phyloP scores from a whole-genome alignment of 2,329 filamentous ascomycete genomes.

The Tolypocladium ovalisporum region DNA sequence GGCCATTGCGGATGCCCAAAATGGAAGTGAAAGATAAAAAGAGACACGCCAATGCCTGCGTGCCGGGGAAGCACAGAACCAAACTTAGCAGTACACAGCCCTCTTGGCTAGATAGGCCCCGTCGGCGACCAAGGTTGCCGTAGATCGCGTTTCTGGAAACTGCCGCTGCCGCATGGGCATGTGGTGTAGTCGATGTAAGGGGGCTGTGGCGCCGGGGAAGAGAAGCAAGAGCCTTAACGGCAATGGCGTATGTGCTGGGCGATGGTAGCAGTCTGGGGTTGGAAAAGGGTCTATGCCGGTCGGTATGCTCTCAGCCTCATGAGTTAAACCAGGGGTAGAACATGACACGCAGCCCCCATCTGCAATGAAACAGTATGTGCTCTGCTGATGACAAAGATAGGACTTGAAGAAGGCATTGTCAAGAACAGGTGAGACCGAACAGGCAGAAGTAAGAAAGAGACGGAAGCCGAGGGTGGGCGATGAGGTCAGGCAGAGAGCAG shows the following conservation, averaged over 20 bases:
- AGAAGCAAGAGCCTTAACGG: slow-evolving; percentile 2
- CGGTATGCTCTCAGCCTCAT: slow-evolving; percentile 8
- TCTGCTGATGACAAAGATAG: slow-evolving; percentile 6
- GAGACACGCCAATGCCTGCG: slow-evolving; percentile 18
- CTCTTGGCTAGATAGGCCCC: slow-evolving; percentile 18
- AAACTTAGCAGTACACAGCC: slow-evolving; percentile 39
- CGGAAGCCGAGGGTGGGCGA: background rate
- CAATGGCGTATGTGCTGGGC: background rate
- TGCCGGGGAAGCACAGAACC: slow-evolving; percentile 17
- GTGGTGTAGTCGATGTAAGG: slow-evolving; percentile 5
- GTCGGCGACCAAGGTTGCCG: slow-evolving; percentile 13
- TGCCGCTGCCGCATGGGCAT: slow-evolving; percentile 14
- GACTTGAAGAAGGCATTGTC: slow-evolving; percentile 4
- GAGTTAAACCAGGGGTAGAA: slow-evolving; percentile 8
- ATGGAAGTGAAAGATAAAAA: slow-evolving; percentile 23
- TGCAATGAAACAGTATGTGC: slow-evolving; percentile 9
- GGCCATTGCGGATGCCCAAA: slow-evolving; percentile 35
- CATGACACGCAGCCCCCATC: slow-evolving; percentile 11
- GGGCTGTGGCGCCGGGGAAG: slow-evolving; percentile 10
- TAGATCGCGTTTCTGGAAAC: slow-evolving; percentile 20
- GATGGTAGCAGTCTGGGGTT: slow-evolving; percentile 1
- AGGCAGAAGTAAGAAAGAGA: slow-evolving; percentile 3
- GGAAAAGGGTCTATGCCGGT: slow-evolving; percentile 2
- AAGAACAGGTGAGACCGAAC: slow-evolving; percentile 1
- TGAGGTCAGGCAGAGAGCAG: background rate